phyloP scores from a whole-genome alignment of 352 stramenopile species.

The Phytopythium vexans region DNA sequence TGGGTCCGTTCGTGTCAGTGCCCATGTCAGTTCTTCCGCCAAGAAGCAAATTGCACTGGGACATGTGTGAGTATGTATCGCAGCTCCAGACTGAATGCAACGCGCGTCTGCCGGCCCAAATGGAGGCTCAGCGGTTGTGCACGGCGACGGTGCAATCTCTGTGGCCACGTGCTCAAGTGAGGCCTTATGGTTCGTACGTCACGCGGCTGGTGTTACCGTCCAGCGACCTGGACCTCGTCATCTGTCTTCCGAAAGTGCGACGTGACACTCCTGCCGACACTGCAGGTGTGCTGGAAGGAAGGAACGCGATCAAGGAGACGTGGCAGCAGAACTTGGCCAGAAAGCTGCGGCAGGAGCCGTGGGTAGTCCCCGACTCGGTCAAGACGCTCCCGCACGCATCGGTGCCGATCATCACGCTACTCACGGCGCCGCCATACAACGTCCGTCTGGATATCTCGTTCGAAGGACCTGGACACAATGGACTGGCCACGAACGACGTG shows the following conservation, averaged over 20 bases:
- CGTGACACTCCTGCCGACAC: conserved; percentile 92
- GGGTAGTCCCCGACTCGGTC: conserved; percentile 92
- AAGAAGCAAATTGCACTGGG: conserved; percentile 83
- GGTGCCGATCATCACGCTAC: conserved; percentile 97
- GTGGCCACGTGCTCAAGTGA: conserved; percentile 95
- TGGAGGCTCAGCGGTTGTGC: conserved; percentile 73
- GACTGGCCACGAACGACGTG: conserved; percentile 92
- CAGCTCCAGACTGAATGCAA: conserved; percentile 78
- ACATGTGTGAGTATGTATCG: conserved; percentile 83
- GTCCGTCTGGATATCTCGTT: conserved; percentile 96
- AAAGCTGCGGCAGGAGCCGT: conserved; percentile 92
- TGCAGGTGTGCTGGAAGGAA: conserved; percentile 94
- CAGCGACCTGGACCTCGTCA: conserved; percentile 97
- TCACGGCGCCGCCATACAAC: conserved; percentile 73
- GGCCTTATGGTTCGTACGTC: conserved; percentile 96
- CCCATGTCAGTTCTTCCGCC: conserved; percentile 81
- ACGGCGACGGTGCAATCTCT: conserved; percentile 84
- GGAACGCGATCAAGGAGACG: conserved; percentile 98
- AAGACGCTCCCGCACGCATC: conserved; percentile 96
- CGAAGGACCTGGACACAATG: conserved; percentile 95
- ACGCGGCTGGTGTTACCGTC: conserved; percentile 94
- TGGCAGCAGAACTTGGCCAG: conserved; percentile 96
- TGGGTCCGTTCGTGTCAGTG: conserved; percentile 81
- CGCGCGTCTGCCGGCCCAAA: conserved; percentile 60
- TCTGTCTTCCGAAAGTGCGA: conserved; percentile 97